Evolutionary conservation across 2,329 filamentous ascomycete species (phyloP).

Genomic region (Claviceps purpurea): DNA sequence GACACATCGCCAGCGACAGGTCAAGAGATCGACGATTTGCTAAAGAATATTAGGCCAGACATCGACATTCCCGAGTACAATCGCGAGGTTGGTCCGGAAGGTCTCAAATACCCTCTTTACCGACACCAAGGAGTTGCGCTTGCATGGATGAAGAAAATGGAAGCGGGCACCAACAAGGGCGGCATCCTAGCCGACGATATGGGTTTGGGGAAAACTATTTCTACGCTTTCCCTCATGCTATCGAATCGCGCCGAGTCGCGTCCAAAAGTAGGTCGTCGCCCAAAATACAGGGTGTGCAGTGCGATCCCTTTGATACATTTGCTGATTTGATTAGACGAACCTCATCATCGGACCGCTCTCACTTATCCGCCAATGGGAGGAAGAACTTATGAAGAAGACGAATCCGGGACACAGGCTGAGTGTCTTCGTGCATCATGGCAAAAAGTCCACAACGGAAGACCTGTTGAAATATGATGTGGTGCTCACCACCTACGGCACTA

Average conservation of each 20-base stretch:
- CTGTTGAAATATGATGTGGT: conserved; percentile 62
- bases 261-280: conserved; percentile 18
- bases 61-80: conserved; percentile 47
- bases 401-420: conserved; percentile 44
- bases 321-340: conserved; percentile 49
- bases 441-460: conserved; percentile 45
- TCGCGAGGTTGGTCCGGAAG: conserved; percentile 55
- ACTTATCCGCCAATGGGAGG: conserved; percentile 71
- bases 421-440: conserved; percentile 59
- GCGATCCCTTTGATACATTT: conserved; percentile 26
- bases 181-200: conserved; percentile 89
- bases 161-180: conserved; percentile 65
- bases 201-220: conserved; percentile 84
- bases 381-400: conserved; percentile 62
- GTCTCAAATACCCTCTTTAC: conserved; percentile 56
- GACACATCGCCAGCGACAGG: conserved; percentile 25
- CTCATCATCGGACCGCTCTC: conserved; percentile 72
- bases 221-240: conserved; percentile 65
- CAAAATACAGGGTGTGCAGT: conserved; percentile 8
- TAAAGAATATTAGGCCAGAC: conserved; percentile 63
- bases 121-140: conserved; percentile 74
- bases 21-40: conserved; percentile 56
- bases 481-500: conserved; percentile 75
- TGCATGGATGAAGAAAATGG: conserved; percentile 73
- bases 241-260: conserved; percentile 43